A percentile compares a stretch with the other conserved stretches of the same genome.
Evolutionary conservation across 805 yeast genomes (phyloP).

Genomic region (Ogataea ganodermae): DNA sequence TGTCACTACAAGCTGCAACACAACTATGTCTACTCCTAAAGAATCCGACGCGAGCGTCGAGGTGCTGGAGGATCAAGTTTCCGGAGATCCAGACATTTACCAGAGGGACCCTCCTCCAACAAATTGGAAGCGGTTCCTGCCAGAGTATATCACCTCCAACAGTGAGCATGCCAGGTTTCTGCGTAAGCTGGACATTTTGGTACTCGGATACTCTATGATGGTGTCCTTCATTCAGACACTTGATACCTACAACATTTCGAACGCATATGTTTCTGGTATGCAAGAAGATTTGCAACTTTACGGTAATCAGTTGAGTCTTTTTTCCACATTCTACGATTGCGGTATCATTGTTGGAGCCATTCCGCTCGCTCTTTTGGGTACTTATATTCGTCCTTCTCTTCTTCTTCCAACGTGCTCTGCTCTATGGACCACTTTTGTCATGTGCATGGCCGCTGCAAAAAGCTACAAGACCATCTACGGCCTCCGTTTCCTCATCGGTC

Average conservation of each 20-base stretch:
- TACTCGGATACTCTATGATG: slow-evolving; percentile 47
- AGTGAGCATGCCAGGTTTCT: slow-evolving; percentile 35
- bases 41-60: background rate
- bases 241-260: slow-evolving; percentile 59
- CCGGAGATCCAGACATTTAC: slow-evolving; percentile 4
- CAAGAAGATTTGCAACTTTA: slow-evolving; percentile 53
- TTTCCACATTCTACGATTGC: slow-evolving; percentile 39
- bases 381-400: slow-evolving; percentile 21
- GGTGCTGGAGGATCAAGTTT: background rate
- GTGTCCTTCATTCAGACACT: slow-evolving; percentile 69
- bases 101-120: slow-evolving; percentile 14
- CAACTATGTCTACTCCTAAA: background rate
- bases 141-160: slow-evolving; percentile 8
- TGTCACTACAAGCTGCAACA: too few species aligned
- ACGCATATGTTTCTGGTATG: slow-evolving; percentile 69
- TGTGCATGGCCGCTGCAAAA: slow-evolving; percentile 26
- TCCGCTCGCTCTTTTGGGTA: slow-evolving; percentile 20
- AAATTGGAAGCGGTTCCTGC: slow-evolving; percentile 12
- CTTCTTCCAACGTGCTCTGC: slow-evolving; percentile 24
- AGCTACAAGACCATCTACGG: slow-evolving; percentile 40
- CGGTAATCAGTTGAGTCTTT: slow-evolving; percentile 42
- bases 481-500: slow-evolving; percentile 43
- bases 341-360: slow-evolving; percentile 27
- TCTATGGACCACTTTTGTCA: slow-evolving; percentile 31
- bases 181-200: slow-evolving; percentile 53